phyloP scores from a whole-genome alignment of 1,284 basidiomycete species.

The Inonotus obliquus region DNA sequence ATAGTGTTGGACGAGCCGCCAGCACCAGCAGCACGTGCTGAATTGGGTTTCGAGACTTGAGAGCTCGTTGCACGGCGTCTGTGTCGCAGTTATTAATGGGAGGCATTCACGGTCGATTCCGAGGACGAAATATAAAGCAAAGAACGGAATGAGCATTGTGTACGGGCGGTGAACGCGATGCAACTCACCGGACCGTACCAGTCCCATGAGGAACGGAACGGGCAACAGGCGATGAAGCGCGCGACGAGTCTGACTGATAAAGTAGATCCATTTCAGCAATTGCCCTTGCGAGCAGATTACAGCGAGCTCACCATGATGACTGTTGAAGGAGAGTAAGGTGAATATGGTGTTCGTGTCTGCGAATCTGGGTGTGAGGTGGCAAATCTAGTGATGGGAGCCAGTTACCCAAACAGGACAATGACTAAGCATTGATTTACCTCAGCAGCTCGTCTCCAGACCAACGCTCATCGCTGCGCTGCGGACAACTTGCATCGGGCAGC shows the following conservation, averaged over 20 bases:
- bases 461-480: slow-evolving; percentile 1
- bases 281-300: background rate
- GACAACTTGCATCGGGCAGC: background rate
- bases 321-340: background rate
- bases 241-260: slow-evolving; percentile 52
- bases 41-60: slow-evolving; percentile 78
- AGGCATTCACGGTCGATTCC: too few relatives aligned
- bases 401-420: background rate
- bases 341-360: background rate
- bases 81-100: too few relatives aligned
- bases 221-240: slow-evolving; percentile 36
- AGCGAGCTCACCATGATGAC: slow-evolving; percentile 1
- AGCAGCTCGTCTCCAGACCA: slow-evolving; percentile 1
- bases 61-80: slow-evolving; percentile 79
- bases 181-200: slow-evolving; percentile 69
- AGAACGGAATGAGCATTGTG: slow-evolving; percentile 15
- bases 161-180: background rate
- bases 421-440: background rate
- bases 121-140: too few relatives aligned
- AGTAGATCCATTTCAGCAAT: background rate
- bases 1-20: slow-evolving; percentile 97
- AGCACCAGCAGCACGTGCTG: slow-evolving; percentile 87
- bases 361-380: slow-evolving; percentile 1
- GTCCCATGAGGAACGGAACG: slow-evolving; percentile 63
- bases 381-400: background rate